Evolutionary conservation across 2,329 filamentous ascomycete genomes (phyloP), one percentile per base, ranked within the genome.

Genomic region (Amesomyces nigricolor): DNA sequence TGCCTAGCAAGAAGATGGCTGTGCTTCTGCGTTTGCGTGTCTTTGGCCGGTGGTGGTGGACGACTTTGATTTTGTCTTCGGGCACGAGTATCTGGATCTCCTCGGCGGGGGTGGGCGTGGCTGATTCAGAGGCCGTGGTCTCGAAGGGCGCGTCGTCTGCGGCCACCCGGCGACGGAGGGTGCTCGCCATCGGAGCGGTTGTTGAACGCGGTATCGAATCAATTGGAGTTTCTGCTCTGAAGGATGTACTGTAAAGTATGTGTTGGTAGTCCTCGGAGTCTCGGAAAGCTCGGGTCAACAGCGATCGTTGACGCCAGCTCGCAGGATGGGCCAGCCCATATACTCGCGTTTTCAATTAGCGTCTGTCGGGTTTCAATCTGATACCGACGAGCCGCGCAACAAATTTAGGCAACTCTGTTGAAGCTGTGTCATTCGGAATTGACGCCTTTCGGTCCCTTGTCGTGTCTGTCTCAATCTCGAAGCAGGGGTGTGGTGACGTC

Each of bases 1-100:
- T 89, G 32, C 94, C 94, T 17, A 99, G 77, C 9, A 86, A 75
- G 71, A 99, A 97, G 29, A 96, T 88, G 66, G 95, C 83, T 2
- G 86, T 85, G 70, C 83, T 88, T 59, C 86, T 83, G 63, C 89
- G 82, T 73, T 92, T 95, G 60, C 81, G 81, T 50, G 74, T 76
- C 63, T 79, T 80, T 10, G 73, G 69, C 19, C 65, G 67, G 53
- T 73, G 70, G 53, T 75, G 72, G 58, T 78, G 67, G 42, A 78
- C 74, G 53, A 77, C 68, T 53, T 72, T 71, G 26, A 54, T 53
- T 17, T 58, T 58, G 17, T 71, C 66, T 40, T 63, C 66, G 30
- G 63, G 52, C 40, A 67, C 68, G 5, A 11, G 9, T 35, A 35
- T 9, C 3, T 5, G 32, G 32, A 35, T 35, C 32, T 35, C 9